Evolutionary conservation across 1,139 yeast genomes (phyloP), one percentile per base, ranked within the genome.

Genomic region (Blastobotrys arbuscula): DNA sequence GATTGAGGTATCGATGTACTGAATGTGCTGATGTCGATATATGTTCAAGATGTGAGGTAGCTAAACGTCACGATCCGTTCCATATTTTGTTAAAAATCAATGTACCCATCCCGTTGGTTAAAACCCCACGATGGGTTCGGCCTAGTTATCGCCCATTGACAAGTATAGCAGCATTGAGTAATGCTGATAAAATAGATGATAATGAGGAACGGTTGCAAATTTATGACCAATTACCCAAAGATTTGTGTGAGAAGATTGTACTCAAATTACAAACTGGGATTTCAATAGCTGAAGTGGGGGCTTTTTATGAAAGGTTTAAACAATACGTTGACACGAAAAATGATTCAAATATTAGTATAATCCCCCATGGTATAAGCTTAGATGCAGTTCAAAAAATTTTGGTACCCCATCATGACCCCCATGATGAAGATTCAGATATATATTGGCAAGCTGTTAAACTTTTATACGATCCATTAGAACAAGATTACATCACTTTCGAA

Each of bases 1-100:
- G 69, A 12, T 46, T 48, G 9, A 50, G 69, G 18, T 64, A 55
- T 45, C 60, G 58, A 31, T 66, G 69, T 48, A 53, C 58, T 8
- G 61, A 63, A 36, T 66, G 69, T 48, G 60, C 53, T 2, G 69
- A 66, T 45, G 58, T 58, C 34, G 69, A 66, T 48, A 46, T 66
- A 24, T 65, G 69, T 46, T 59, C 59, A 39, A 49, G 44, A 12
- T 65, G 69, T 51, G 66, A 63, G 45, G 42, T 52, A 1, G 48
- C 54, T 3, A 21, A 15, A 8, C 38, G 55, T 3, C 68, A 64
- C 47, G 51, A 56, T 28, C 51, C 47, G 10, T 47, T 45, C 9
- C 68, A 64, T 48, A 45, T 58, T 18, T 52, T 60, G 23, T 41
- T 57, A 45, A 58, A 56, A 44, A 59, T 64, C 30, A 49, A 53